Conservation (phyloP, 75 land plant genomes). For the Pinus taeda region DNA sequence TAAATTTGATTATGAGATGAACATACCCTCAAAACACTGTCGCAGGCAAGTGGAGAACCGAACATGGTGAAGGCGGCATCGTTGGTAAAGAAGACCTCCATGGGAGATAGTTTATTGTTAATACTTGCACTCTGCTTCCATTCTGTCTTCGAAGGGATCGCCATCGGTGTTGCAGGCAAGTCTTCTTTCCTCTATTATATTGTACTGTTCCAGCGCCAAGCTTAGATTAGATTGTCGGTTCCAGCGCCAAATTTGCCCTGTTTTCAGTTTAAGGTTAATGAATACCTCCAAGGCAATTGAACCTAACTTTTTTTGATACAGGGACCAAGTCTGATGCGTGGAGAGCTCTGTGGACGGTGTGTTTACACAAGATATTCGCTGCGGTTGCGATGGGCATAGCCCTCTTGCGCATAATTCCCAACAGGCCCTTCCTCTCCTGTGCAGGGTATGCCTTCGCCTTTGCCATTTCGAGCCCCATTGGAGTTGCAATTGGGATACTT, state of each 20-base stretch:
- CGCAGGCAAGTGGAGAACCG: neutral
- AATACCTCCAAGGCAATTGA: no score
- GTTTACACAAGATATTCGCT: constrained; percentile 75
- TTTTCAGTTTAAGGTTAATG: no score
- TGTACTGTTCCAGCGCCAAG: no score
- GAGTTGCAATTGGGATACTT: constrained; percentile 73
- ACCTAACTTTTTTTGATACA: neutral
- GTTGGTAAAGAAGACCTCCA: constrained; percentile 16
- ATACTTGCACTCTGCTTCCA: constrained; percentile 81
- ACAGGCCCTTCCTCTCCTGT: neutral
- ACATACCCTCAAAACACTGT: neutral
- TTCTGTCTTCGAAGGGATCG: constrained; percentile 90
- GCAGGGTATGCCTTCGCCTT: neutral
- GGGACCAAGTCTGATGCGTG: constrained; percentile 62
- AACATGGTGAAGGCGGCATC: neutral
- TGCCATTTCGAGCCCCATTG: constrained; percentile 47
- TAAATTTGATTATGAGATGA: no score
- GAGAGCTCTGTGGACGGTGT: constrained; percentile 75
- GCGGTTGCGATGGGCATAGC: constrained; percentile 91
- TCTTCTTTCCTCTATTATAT: neutral
- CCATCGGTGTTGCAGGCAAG: constrained; percentile 79
- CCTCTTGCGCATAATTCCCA: neutral
- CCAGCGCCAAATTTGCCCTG: no score
- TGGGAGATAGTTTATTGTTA: constrained; percentile 70
- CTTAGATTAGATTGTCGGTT: no score